phyloP scores from a whole-genome alignment of 2,329 filamentous ascomycete species.

The Mycocentrospora acerina region DNA sequence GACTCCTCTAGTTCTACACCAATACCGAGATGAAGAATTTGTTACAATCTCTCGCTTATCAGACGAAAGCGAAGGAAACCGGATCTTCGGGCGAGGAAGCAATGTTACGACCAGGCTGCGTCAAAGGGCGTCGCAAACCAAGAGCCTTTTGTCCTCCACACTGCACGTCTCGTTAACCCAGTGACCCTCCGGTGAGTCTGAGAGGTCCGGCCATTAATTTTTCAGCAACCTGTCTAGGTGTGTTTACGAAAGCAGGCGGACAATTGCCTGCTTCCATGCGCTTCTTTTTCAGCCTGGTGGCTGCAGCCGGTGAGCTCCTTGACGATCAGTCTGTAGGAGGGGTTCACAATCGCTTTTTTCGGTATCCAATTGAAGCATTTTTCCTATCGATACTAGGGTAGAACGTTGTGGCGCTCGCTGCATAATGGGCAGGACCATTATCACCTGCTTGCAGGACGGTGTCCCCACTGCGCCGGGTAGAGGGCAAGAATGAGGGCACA shows the following conservation, averaged over 20 bases:
- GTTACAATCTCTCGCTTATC: slow-evolving; percentile 3
- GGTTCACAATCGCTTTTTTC: slow-evolving; percentile 15
- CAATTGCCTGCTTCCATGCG: slow-evolving; percentile 13
- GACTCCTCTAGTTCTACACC: neutral
- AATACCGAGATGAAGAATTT: slow-evolving; percentile 4
- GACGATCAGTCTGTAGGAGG: slow-evolving; percentile 11
- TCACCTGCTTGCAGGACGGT: slow-evolving; percentile 12
- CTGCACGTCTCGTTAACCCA: slow-evolving; percentile 6
- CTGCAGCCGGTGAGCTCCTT: slow-evolving; percentile 22
- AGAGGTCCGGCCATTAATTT: slow-evolving; percentile 12
- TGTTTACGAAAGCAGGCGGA: slow-evolving; percentile 6
- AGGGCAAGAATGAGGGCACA: slow-evolving; percentile 6
- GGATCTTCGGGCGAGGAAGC: neutral
- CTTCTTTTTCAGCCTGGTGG: slow-evolving; percentile 16
- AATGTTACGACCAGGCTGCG: slow-evolving; percentile 10
- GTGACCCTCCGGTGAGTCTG: slow-evolving; percentile 17
- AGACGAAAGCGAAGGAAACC: neutral
- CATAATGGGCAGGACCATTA: slow-evolving; percentile 8
- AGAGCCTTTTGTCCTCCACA: slow-evolving; percentile 13
- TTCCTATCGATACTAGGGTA: slow-evolving; percentile 5
- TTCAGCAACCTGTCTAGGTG: too few species aligned
- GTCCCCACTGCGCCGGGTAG: slow-evolving; percentile 8
- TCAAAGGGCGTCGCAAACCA: slow-evolving; percentile 7
- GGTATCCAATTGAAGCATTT: slow-evolving; percentile 13
- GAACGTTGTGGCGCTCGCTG: slow-evolving; percentile 4